Conservation (phyloP, 2,329 filamentous ascomycete species). For the Claviceps humidiphila region DNA sequence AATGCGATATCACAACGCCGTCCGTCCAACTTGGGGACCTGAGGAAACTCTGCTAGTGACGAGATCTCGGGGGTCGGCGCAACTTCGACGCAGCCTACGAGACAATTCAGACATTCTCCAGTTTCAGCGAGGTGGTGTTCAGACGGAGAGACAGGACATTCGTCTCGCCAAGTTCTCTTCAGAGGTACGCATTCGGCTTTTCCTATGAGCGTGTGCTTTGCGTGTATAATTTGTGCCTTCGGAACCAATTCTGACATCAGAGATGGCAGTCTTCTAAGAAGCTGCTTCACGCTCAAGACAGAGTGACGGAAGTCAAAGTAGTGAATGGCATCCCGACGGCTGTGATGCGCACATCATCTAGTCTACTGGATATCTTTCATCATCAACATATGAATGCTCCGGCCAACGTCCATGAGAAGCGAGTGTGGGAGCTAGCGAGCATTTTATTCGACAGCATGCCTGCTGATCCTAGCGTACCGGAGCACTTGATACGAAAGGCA, state of each 20-base stretch:
- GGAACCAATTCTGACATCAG: background rate
- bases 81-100: slow-evolving; percentile 14
- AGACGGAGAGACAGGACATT: slow-evolving; percentile 51
- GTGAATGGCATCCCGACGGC: slow-evolving; percentile 49
- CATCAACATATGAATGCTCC: slow-evolving; percentile 27
- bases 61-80: slow-evolving; percentile 26
- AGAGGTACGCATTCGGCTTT: slow-evolving; percentile 25
- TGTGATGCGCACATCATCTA: slow-evolving; percentile 24
- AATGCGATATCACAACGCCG: slow-evolving; percentile 54
- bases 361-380: slow-evolving; percentile 26
- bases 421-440: slow-evolving; percentile 74
- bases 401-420: slow-evolving; percentile 49
- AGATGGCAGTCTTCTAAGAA: slow-evolving; percentile 36
- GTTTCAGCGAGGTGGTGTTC: slow-evolving; percentile 32
- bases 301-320: slow-evolving; percentile 38
- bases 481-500: slow-evolving; percentile 38
- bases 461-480: slow-evolving; percentile 24
- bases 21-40: slow-evolving; percentile 69
- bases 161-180: slow-evolving; percentile 50
- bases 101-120: slow-evolving; percentile 18
- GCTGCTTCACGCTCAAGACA: slow-evolving; percentile 41
- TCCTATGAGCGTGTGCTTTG: background rate
- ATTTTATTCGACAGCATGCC: slow-evolving; percentile 69
- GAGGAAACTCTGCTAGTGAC: slow-evolving; percentile 58
- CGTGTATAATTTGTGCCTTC: background rate